Evolutionary conservation across 805 yeast species (phyloP), one percentile per base, ranked within the genome.

Genomic region (Candida cerambycidarum): DNA sequence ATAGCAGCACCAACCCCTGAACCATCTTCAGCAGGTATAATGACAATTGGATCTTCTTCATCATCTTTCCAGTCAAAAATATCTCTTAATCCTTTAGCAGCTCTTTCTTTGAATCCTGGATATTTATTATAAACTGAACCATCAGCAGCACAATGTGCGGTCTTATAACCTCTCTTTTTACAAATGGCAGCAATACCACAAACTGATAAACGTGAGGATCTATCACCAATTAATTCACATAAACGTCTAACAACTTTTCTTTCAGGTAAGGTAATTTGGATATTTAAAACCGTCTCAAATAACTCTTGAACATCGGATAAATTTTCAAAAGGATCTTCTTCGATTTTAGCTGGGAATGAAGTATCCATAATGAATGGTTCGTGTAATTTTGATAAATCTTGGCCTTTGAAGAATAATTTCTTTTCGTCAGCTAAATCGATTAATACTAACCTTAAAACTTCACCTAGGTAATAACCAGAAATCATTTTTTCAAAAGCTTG

Each of bases 1-100:
- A 92, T 79, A 40, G 98, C 99, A 43, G 99, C 99, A 62, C 99
- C 99, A 38, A 88, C 97, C 73, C 98, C 98, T 29, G 93, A 85
- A 57, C 99, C 99, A 71, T 93, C 99, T 71, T 92, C 97, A 52
- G 99, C 98, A 45, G 95, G 86, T 31, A 84, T 87, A 54, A 90
- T 81, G 51, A 76, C 69, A 59, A 93, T 82, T 51, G 98, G 98
- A 64, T 89, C 89, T 46, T 80, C 79, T 51, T 71, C 54, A 9
- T 43, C 43, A n/a, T 46, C 54, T 23, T 54, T 56, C 97, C 97
- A 92, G 52, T 74, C 92, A 59, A 88, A 87, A 56, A 92, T 89
- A 61, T 89, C 97, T 66, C 82, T 81, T 62, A 92, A 77, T 45
- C 87, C 97, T 60, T 76, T 75, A 38, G 95, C 95, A 27, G 96